A percentile compares a stretch with the other conserved stretches of the same genome.
These are phyloP conservation scores for Rutidosis leptorrhynchoides DNA, from an alignment of 129 eudicot genomes.

Conservation along the genomic window DNA sequence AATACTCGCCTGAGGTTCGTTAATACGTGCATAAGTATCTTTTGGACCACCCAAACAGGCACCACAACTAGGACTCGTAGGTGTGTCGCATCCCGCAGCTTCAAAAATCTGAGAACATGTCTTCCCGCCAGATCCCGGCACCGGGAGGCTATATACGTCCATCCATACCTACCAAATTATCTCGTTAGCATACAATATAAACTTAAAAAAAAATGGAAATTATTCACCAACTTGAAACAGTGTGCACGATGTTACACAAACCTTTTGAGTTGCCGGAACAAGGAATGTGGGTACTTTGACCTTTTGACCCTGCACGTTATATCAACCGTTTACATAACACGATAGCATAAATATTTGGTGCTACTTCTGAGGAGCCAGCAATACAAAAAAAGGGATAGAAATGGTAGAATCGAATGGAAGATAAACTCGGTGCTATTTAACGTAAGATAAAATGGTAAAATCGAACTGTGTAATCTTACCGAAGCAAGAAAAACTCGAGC, in stretches of 20 bases:
- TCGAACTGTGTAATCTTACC: conserved; percentile 32
- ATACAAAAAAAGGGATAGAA: conserved; percentile 2
- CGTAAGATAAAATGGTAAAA: conserved; percentile 5
- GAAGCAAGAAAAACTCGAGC: conserved; percentile 87
- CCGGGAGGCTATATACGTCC: conserved; percentile 88
- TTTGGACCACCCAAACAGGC: conserved; percentile 96
- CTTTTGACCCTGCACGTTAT: conserved; percentile 64
- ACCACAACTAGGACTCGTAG: conserved; percentile 89
- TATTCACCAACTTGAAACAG: not conserved
- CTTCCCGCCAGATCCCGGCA: conserved; percentile 94
- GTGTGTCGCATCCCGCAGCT: conserved; percentile 95
- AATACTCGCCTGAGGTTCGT: conserved; percentile 74
- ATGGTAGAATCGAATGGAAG: not conserved
- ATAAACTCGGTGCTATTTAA: not conserved
- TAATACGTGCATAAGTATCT: conserved; percentile 97
- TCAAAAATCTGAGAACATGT: conserved; percentile 96
- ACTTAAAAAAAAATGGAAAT: not conserved
- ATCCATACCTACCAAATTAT: conserved; percentile 74
- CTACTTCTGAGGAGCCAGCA: not conserved
- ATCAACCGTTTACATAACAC: conserved; percentile 4
- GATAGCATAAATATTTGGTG: not conserved
- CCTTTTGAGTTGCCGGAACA: conserved; percentile 99
- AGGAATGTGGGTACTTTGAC: conserved; percentile 96
- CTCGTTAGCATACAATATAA: not conserved
- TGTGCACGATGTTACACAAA: conserved; percentile 22